These are phyloP conservation scores for Paratinospora sagittata DNA, from an alignment of 164 flowering plant species.

Conservation along the genomic window DNA sequence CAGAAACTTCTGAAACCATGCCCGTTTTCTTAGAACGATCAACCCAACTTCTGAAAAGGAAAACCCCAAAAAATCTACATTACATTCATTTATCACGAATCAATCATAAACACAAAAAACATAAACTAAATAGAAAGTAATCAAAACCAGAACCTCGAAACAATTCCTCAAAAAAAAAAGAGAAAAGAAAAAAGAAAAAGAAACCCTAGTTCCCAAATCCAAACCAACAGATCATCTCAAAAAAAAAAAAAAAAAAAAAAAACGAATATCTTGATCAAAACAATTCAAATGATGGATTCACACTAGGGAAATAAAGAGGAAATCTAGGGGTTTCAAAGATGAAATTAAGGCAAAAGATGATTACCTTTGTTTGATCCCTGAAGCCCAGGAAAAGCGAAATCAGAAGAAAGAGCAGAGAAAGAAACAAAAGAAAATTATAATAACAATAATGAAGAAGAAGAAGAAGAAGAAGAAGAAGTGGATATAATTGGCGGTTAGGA, in stretches of 20 bases:
- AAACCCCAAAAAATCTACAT: neutral
- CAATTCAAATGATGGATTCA: neutral
- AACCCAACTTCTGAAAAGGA: conserved; percentile 1
- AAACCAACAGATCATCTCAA: neutral
- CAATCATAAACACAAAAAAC: too few relatives aligned
- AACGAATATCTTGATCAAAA: neutral
- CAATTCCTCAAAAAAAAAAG: neutral
- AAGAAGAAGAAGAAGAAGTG: neutral
- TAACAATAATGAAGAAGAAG: neutral
- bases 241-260: too few relatives aligned
- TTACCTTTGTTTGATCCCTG: neutral
- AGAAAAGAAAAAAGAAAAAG: too few relatives aligned
- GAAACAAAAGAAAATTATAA: neutral
- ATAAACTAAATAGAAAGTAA: too few relatives aligned
- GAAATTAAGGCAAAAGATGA: neutral
- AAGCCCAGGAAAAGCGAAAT: neutral
- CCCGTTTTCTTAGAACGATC: conserved; percentile 6
- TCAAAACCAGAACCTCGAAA: too few relatives aligned
- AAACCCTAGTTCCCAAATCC: neutral
- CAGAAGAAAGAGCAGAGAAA: neutral
- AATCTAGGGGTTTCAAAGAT: neutral
- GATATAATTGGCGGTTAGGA: neutral
- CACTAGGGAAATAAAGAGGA: too few relatives aligned
- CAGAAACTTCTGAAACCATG: conserved; percentile 16
- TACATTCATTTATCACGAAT: too few relatives aligned